phyloP scores from a whole-genome alignment of 2,329 filamentous ascomycete genomes.

The Apiospora marii region DNA sequence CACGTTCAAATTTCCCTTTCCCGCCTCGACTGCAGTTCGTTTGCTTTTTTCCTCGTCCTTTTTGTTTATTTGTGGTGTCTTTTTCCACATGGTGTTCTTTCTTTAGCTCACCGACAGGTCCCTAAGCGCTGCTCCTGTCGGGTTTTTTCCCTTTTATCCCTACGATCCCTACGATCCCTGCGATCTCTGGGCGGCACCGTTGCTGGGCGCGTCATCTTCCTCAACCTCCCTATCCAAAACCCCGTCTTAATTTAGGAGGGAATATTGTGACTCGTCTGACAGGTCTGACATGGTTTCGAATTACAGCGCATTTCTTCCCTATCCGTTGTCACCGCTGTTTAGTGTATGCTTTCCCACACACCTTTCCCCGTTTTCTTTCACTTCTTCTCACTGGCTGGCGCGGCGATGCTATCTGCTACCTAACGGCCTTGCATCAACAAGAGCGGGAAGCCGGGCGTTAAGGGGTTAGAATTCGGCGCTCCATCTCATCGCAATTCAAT shows the following conservation, averaged over 20 bases:
- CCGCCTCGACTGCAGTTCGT: constrained; percentile 14
- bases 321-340: neutral
- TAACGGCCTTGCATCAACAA: neutral
- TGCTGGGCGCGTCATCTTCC: constrained; percentile 4
- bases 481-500: neutral
- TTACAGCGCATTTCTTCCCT: neutral
- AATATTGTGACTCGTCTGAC: constrained; percentile 11
- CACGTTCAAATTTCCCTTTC: neutral
- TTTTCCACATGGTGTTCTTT: constrained; percentile 13
- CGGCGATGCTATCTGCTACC: neutral
- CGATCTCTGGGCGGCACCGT: constrained; percentile 1
- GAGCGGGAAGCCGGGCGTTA: constrained; percentile 10
- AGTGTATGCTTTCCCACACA: neutral
- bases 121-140: constrained; percentile 10
- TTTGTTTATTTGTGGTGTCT: constrained; percentile 2
- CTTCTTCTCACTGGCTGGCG: neutral
- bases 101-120: constrained; percentile 12
- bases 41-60: neutral
- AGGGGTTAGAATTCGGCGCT: neutral
- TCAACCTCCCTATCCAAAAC: neutral
- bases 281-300: constrained; percentile 9
- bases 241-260: constrained; percentile 1
- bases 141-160: constrained; percentile 16
- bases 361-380: neutral
- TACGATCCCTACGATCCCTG: neutral